These are phyloP conservation scores for Lavandula angustifolia DNA, from an alignment of 257 asterid genomes.

Conservation along the genomic window DNA sequence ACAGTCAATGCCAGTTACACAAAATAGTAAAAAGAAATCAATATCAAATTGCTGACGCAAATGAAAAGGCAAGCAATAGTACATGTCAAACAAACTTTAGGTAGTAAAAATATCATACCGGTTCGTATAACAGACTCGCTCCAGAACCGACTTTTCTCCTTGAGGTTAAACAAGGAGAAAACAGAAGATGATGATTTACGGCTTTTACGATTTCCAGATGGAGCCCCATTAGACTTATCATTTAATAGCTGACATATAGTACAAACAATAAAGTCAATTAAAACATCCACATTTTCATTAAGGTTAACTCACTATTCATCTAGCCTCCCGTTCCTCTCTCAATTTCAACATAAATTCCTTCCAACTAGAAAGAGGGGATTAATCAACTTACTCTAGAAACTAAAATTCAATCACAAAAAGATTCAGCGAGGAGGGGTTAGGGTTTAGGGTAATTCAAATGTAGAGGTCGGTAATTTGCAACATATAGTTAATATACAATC, in stretches of 20 bases:
- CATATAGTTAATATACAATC: constrained; percentile 18
- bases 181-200: constrained; percentile 66
- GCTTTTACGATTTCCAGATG: constrained; percentile 53
- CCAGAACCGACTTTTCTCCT: constrained; percentile 94
- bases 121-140: constrained; percentile 84
- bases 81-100: constrained; percentile 6
- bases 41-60: constrained; percentile 4
- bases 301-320: constrained; percentile 11
- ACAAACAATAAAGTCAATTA: constrained; percentile 19
- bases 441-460: not conserved
- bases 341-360: constrained; percentile 2
- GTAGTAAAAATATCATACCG: constrained; percentile 45
- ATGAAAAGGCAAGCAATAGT: constrained; percentile 11
- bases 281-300: constrained; percentile 12
- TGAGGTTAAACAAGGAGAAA: constrained; percentile 89
- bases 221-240: constrained; percentile 60
- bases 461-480: constrained; percentile 3
- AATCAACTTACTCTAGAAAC: not conserved
- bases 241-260: constrained; percentile 53
- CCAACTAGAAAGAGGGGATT: not conserved
- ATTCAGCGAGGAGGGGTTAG: constrained; percentile 20
- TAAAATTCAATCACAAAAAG: constrained; percentile 8
- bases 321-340: constrained; percentile 9
- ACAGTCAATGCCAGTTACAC: constrained; percentile 26
- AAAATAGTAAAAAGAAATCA: not conserved